These are phyloP conservation scores for Rubus idaeus DNA, from an alignment of 306 rosid species.

Conservation along the genomic window DNA sequence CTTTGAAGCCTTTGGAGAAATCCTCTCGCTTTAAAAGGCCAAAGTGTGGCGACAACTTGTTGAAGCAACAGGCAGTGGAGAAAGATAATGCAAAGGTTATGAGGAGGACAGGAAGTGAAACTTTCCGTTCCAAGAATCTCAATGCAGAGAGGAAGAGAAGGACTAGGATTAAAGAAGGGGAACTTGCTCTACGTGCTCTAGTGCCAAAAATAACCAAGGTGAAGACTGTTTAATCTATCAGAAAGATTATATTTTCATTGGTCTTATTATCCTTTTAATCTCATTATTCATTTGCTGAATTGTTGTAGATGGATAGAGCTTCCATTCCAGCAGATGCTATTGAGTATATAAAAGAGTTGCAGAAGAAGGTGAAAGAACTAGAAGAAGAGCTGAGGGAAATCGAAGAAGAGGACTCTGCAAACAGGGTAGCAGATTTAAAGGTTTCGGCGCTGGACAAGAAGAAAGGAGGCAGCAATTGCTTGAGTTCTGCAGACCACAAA, in stretches of 20 bases:
- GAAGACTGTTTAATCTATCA: neutral
- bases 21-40: slow-evolving; percentile 24
- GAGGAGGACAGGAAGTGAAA: slow-evolving; percentile 33
- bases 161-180: slow-evolving; percentile 51
- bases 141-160: slow-evolving; percentile 83
- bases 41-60: slow-evolving; percentile 23
- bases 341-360: slow-evolving; percentile 63
- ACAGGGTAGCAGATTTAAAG: slow-evolving; percentile 25
- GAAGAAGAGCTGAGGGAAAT: slow-evolving; percentile 44
- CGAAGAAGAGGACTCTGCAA: slow-evolving; percentile 46
- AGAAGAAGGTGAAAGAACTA: slow-evolving; percentile 43
- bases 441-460: slow-evolving; percentile 16
- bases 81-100: slow-evolving; percentile 27
- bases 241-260: neutral
- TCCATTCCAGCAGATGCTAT: slow-evolving; percentile 67
- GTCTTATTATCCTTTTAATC: slow-evolving; percentile 14
- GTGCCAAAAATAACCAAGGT: slow-evolving; percentile 92
- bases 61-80: slow-evolving; percentile 33
- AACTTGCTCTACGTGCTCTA: slow-evolving; percentile 58
- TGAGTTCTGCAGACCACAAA: slow-evolving; percentile 27
- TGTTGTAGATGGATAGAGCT: slow-evolving; percentile 72
- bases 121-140: slow-evolving; percentile 64
- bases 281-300: slow-evolving; percentile 7
- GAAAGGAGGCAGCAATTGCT: slow-evolving; percentile 23
- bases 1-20: slow-evolving; percentile 23